phyloP scores from a whole-genome alignment of 1,284 basidiomycete species.

The Cystobasidium sp. region DNA sequence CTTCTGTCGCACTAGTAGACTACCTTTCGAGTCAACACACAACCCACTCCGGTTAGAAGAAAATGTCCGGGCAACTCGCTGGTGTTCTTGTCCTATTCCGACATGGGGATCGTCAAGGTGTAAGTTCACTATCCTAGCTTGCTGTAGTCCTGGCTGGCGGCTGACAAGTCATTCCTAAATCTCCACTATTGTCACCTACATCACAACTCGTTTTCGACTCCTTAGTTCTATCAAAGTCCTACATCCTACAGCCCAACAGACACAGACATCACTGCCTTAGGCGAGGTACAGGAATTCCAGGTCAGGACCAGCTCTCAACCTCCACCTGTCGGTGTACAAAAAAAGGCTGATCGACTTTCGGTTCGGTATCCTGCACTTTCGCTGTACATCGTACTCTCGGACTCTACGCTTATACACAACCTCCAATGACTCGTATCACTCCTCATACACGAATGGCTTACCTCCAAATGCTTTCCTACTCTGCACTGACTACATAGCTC shows the following conservation, averaged over 20 bases:
- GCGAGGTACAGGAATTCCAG: constrained; percentile 72
- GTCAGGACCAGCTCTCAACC: background rate
- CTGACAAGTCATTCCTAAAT: background rate
- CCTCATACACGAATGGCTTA: background rate
- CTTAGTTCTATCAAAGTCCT: constrained; percentile 22
- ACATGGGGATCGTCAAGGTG: constrained; percentile 76
- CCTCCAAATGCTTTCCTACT: background rate
- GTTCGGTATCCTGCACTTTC: background rate
- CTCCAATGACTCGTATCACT: too few relatives aligned
- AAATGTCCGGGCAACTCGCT: constrained; percentile 59
- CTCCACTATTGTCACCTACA: background rate
- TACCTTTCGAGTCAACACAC: background rate
- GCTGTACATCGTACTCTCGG: background rate
- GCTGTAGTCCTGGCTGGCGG: background rate
- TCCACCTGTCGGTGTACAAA: background rate
- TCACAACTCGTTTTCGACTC: background rate
- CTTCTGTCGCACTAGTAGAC: background rate
- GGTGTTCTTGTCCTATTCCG: constrained; percentile 80
- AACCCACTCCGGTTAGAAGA: background rate
- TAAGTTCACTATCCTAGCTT: constrained; percentile 58
- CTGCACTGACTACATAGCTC: constrained; percentile 58
- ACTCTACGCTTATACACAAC: background rate
- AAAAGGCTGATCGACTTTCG: background rate
- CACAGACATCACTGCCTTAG: constrained; percentile 69
- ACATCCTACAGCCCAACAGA: constrained; percentile 66